A percentile compares a stretch with the other conserved stretches of the same genome.
Conservation (phyloP, 306 rosid species). For the Cucumis melo region DNA sequence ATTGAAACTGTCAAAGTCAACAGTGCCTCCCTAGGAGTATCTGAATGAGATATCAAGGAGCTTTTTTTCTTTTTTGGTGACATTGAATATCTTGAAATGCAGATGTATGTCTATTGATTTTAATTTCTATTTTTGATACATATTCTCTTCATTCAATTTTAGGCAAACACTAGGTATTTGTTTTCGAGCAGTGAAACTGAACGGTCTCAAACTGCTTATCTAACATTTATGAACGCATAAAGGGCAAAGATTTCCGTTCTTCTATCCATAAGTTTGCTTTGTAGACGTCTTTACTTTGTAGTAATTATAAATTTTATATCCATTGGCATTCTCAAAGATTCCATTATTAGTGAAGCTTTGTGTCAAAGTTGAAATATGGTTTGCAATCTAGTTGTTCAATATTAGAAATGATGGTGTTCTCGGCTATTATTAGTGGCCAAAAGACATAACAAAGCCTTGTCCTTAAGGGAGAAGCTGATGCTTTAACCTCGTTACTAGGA, state of each 20-base stretch:
- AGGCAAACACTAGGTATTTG: not conserved
- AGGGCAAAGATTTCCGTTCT: conserved; percentile 91
- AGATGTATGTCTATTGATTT: too few relatives aligned
- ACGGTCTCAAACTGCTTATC: conserved; percentile 75
- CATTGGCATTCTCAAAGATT: not conserved
- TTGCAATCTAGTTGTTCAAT: not conserved
- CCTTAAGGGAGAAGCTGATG: not conserved
- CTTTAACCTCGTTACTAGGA: not conserved
- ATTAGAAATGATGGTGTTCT: not conserved
- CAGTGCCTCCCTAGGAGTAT: too few relatives aligned
- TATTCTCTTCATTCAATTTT: not conserved
- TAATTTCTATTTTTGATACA: not conserved
- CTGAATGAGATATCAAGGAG: too few relatives aligned
- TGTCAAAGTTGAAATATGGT: not conserved
- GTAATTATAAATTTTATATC: not conserved
- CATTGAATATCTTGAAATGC: too few relatives aligned
- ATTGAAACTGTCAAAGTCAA: too few relatives aligned
- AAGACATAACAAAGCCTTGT: not conserved
- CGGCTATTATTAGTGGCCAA: not conserved
- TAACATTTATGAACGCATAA: conserved; percentile 76
- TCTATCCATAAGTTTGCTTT: conserved; percentile 50
- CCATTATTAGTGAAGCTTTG: not conserved
- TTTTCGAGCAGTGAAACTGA: conserved; percentile 54
- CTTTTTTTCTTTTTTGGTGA: too few relatives aligned
- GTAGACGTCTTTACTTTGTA: not conserved